Evolutionary conservation across 176 grass and related monocot genomes (phyloP), one percentile per base, ranked within the genome.

Genomic region (Oryza brachyantha): DNA sequence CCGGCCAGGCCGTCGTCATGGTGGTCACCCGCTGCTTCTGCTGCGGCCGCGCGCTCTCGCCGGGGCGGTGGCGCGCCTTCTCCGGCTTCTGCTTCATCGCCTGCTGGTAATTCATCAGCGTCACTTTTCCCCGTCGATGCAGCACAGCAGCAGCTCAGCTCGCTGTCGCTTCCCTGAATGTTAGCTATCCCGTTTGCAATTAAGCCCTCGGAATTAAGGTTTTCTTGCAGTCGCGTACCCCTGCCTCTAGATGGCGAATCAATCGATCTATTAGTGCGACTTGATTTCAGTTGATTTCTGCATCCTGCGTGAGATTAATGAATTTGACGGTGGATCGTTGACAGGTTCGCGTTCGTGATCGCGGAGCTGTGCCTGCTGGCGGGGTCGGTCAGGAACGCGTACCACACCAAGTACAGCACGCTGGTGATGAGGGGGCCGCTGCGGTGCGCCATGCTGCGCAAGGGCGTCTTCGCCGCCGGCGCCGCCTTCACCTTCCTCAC

Each of bases 401-500:
- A 89, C 76, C 94, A 97, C 84, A 97, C 94, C 61, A 90, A 89
- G 80, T 97, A 94, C 84, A 19, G 10, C 17, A 10, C 37, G 5
- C 21, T 74, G 26, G 67, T 76, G 50, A 1, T 43, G 5, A 4
- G 27, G 28, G 29, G 10, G 10, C 83, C 82, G 13, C 72, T 57
- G 0, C 45, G 13, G 4, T 97, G 94, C 78, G 67, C 79, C 10
- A 90, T 76, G 61, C 79, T 97, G 28, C 81, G 91, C 62, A 97
- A 92, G 83, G 94, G 94, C 14, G 94, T 97, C 35, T 97, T 97
- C 71, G 89, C 66, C 52, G 94, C 91, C 70, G 94, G 84, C 13
- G 94, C 94, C 58, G 87, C 94, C 67, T 97, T 94, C 88, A 70
- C 91, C 67, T 88, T 94, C 79, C 93, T 94, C 79, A 92, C 94